A percentile compares a stretch with the other conserved stretches of the same genome.
These are phyloP conservation scores for Metarhizium humberi DNA, from an alignment of 2,329 filamentous ascomycete genomes.

Conservation along the genomic window DNA sequence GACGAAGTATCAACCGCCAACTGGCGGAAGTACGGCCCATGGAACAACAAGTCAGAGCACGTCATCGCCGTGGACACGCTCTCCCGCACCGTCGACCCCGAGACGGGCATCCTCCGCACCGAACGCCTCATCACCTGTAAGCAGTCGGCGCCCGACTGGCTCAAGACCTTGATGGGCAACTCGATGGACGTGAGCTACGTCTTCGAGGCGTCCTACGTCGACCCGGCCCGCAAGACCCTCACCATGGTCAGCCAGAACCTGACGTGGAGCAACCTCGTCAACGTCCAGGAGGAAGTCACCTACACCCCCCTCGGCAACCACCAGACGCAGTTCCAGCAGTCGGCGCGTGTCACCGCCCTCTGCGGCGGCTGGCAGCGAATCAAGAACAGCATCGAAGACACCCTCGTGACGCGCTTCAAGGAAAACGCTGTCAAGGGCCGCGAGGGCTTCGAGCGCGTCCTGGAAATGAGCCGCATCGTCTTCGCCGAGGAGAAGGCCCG, in stretches of 20 bases:
- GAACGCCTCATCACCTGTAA: conserved; percentile 55
- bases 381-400: conserved; percentile 91
- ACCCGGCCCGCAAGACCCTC: conserved; percentile 72
- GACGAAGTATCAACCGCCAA: conserved; percentile 95
- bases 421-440: conserved; percentile 87
- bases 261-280: conserved; percentile 84
- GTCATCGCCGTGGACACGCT: conserved; percentile 93
- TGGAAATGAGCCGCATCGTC: conserved; percentile 85
- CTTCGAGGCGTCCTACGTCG: conserved; percentile 93
- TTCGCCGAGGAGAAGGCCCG: conserved; percentile 82
- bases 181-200: conserved; percentile 76
- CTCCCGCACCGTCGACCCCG: conserved; percentile 51
- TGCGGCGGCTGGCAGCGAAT: conserved; percentile 97
- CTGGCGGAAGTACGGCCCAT: conserved; percentile 97
- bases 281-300: conserved; percentile 84
- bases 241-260: conserved; percentile 96
- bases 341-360: conserved; percentile 85
- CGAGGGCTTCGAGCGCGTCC: conserved; percentile 89
- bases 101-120: conserved; percentile 51
- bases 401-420: conserved; percentile 76
- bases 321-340: conserved; percentile 77
- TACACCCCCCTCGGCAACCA: conserved; percentile 56
- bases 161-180: conserved; percentile 66
- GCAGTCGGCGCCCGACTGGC: conserved; percentile 64
- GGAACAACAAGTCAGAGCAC: conserved; percentile 98